Evolutionary conservation across 352 stramenopile species (phyloP), one percentile per base, ranked within the genome.

Genomic region (Thalassiosira exigua): DNA sequence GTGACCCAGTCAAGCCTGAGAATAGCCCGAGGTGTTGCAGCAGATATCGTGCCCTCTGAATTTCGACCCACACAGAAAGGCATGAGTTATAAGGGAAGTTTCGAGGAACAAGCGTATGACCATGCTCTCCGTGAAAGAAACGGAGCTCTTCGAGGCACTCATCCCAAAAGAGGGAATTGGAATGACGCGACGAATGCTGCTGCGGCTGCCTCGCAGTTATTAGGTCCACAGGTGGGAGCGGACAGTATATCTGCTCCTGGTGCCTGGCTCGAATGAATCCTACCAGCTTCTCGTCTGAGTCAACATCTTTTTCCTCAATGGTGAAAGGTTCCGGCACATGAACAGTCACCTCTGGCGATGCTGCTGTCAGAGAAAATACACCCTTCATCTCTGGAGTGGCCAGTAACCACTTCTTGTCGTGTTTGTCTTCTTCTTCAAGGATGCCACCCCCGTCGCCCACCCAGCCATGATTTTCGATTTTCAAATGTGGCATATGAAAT

Each of bases 161-260:
- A 59, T 83, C 66, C 75, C 75, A 83, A 69, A 83, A 83, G 0
- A 82, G 58, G 29, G 73, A 82, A 52, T 44, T 72, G 9, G 42
- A 53, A 52, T 75, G 36, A 4, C 32, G 53, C 4, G 61, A 66
- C 22, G 70, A 73, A 52, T 75, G 36, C 2, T 27, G 53, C 4
- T 51, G 58, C 22, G 70, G 67, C 17, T 56, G 46, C 17, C n/a
- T 7, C 5, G 5, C 46, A 9, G 24, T 21, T 9, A 56, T 7
- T 7, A 29, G 24, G n/a, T 11, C 5, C 17, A 4, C 22, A 24
- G 46, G n/a, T 19, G 17, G 17, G n/a, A 29, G 5, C 5, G 46
- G 46, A 30, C 62, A 64, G 30, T 79, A 79, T n/a, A 73, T 30
- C 27, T 62, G 50, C 17, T 73, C 9, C 24, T 51, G 32, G 21